A percentile compares a stretch with the other conserved stretches of the same genome.
These are phyloP conservation scores for Sugiyamaella smithiae DNA, from an alignment of 805 yeast species.

Conservation along the genomic window DNA sequence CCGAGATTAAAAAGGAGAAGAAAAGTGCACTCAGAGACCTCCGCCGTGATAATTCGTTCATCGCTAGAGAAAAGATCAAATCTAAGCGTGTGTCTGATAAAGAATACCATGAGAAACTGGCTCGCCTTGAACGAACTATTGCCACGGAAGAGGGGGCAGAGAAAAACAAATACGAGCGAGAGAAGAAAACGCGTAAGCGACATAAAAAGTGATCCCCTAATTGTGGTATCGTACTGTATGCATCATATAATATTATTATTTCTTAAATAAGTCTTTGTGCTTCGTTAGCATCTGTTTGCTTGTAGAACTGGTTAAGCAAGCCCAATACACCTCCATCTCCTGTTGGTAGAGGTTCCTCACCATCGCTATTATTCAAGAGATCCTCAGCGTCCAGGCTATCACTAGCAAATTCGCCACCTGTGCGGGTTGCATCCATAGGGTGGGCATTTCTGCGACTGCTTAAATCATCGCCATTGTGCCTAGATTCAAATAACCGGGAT, in stretches of 20 bases:
- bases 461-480: not conserved
- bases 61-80: slow-evolving; percentile 77
- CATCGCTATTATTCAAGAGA: slow-evolving; percentile 25
- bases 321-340: slow-evolving; percentile 63
- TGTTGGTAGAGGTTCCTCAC: slow-evolving; percentile 40
- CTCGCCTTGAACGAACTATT: slow-evolving; percentile 78
- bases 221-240: not conserved
- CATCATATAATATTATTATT: not conserved
- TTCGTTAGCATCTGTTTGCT: slow-evolving; percentile 44
- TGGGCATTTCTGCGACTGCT: not conserved
- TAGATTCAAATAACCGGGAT: not conserved
- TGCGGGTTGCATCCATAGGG: not conserved
- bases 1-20: slow-evolving; percentile 86
- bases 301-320: slow-evolving; percentile 75
- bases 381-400: slow-evolving; percentile 11
- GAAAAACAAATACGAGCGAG: slow-evolving; percentile 87
- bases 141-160: slow-evolving; percentile 95
- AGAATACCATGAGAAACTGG: slow-evolving; percentile 87
- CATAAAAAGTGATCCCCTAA: not conserved
- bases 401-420: slow-evolving; percentile 18
- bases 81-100: slow-evolving; percentile 72
- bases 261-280: slow-evolving; percentile 5
- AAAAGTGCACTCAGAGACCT: slow-evolving; percentile 85
- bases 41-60: slow-evolving; percentile 83
- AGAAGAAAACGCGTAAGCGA: slow-evolving; percentile 60